These are phyloP conservation scores for Ilyonectria robusta DNA, from an alignment of 2,329 filamentous ascomycete species.

Conservation along the genomic window DNA sequence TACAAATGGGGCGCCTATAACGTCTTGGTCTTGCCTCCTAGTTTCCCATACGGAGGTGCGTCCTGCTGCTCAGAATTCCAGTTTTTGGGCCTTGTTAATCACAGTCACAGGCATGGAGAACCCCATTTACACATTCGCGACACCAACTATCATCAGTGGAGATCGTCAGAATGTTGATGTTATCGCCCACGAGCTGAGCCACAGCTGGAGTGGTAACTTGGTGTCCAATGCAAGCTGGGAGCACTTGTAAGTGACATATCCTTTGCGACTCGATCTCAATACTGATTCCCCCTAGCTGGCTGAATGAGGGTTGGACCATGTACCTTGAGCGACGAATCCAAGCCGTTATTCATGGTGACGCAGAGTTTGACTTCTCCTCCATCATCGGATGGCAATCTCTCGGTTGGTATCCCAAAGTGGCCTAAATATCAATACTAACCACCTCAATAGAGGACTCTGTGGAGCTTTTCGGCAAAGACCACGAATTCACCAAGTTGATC, in stretches of 20 bases:
- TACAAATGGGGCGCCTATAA: slow-evolving; percentile 98
- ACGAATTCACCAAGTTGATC: slow-evolving; percentile 94
- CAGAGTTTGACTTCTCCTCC: slow-evolving; percentile 92
- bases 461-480: slow-evolving; percentile 82
- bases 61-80: slow-evolving; percentile 16
- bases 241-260: slow-evolving; percentile 71
- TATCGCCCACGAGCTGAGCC: slow-evolving; percentile 86
- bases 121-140: slow-evolving; percentile 94
- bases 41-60: slow-evolving; percentile 87
- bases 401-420: slow-evolving; percentile 57
- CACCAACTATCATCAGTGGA: slow-evolving; percentile 92
- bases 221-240: slow-evolving; percentile 86
- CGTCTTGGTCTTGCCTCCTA: slow-evolving; percentile 88
- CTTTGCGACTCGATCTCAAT: neutral
- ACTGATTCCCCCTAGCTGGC: slow-evolving; percentile 63
- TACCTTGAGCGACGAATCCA: slow-evolving; percentile 92
- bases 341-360: slow-evolving; percentile 82
- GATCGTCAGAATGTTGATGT: slow-evolving; percentile 94
- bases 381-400: slow-evolving; percentile 97
- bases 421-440: slow-evolving; percentile 24
- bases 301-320: slow-evolving; percentile 90
- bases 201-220: slow-evolving; percentile 91
- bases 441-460: slow-evolving; percentile 77
- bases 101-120: slow-evolving; percentile 81
- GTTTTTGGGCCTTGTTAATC: slow-evolving; percentile 11